Conservation (phyloP, 257 asterid genomes). For the Solanum virginianum region DNA sequence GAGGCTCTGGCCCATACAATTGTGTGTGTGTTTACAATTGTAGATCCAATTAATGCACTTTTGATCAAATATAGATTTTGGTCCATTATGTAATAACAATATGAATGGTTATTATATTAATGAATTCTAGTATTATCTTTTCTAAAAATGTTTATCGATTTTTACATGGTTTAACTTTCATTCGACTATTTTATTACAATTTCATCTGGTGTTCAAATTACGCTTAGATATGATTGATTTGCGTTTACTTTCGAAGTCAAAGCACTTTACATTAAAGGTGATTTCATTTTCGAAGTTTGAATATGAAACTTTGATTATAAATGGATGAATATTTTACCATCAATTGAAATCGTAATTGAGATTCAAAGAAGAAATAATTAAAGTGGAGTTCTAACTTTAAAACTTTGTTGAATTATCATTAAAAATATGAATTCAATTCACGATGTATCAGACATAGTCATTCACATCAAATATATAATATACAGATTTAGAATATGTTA, state of each 20-base stretch:
- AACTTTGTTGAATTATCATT: background rate
- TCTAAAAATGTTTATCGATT: background rate
- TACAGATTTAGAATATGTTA: background rate
- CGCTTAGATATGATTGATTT: background rate
- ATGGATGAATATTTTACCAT: background rate
- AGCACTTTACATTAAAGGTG: background rate
- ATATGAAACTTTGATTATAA: background rate
- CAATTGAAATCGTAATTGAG: background rate
- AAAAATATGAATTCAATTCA: background rate
- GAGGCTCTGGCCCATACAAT: background rate
- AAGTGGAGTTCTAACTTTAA: background rate
- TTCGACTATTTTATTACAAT: background rate
- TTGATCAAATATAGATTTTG: background rate
- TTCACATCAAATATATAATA: background rate
- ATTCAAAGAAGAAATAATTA: background rate
- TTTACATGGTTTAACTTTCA: background rate
- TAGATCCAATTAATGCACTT: background rate
- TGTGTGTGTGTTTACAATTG: constrained; percentile 19
- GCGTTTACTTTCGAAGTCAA: background rate
- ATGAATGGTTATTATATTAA: background rate
- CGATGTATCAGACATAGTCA: background rate
- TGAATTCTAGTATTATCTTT: background rate
- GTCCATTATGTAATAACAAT: background rate
- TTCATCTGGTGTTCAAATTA: background rate
- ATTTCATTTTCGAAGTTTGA: background rate